Conservation (phyloP, 2,329 filamentous ascomycete genomes). For the Lomentospora prolificans region DNA sequence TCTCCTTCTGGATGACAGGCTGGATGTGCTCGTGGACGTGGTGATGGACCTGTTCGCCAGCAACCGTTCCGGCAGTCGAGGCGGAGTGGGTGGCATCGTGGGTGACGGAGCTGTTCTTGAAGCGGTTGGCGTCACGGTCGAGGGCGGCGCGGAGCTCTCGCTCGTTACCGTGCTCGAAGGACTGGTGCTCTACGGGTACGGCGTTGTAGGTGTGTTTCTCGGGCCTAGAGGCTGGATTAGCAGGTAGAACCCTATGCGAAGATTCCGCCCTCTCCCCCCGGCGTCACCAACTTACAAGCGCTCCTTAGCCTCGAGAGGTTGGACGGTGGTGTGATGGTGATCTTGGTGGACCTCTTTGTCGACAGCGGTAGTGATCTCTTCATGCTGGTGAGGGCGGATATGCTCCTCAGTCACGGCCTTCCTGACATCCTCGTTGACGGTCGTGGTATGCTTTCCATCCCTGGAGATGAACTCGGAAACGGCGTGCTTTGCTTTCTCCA, state of each 20-base stretch:
- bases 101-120: constrained; percentile 18
- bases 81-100: constrained; percentile 20
- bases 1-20: constrained; percentile 61
- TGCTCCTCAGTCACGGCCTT: constrained; percentile 51
- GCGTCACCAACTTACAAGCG: constrained; percentile 36
- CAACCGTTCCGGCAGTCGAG: constrained; percentile 16
- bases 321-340: constrained; percentile 60
- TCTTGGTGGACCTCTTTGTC: constrained; percentile 64
- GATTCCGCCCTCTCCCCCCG: no score
- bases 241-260: no score
- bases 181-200: constrained; percentile 47
- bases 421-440: constrained; percentile 55
- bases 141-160: constrained; percentile 35
- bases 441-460: constrained; percentile 59
- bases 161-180: constrained; percentile 50
- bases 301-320: constrained; percentile 41
- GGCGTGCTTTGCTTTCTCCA: constrained; percentile 57
- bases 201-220: constrained; percentile 55
- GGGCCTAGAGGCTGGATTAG: constrained; percentile 27
- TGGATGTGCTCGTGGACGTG: constrained; percentile 60
- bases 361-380: constrained; percentile 51
- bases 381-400: constrained; percentile 49
- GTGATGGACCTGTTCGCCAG: constrained; percentile 24
- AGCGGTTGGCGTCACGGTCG: constrained; percentile 35
- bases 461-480: constrained; percentile 51